Percentiles rank a stretch among this genome's conserved stretches.
These are phyloP conservation scores for Starmerella riodocensis DNA, from an alignment of 805 yeast species.

Conservation along the genomic window DNA sequence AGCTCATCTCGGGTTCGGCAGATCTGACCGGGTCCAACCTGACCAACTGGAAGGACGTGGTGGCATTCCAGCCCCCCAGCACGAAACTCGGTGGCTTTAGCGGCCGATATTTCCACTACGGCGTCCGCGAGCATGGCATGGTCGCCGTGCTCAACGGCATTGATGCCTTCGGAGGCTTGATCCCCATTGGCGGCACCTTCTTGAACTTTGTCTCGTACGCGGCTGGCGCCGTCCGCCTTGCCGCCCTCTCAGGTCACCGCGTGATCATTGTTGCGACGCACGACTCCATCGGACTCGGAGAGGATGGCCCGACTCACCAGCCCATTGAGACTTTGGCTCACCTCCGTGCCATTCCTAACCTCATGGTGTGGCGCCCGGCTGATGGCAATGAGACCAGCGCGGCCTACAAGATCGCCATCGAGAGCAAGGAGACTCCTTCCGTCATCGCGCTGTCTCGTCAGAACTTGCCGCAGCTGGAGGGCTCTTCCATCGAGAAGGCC, in stretches of 20 bases:
- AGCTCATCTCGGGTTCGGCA: conserved; percentile 94
- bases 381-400: conserved; percentile 42
- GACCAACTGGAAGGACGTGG: conserved; percentile 72
- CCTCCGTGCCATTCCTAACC: conserved; percentile 40
- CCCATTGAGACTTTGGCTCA: conserved; percentile 41
- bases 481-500: conserved; percentile 84
- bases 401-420: conserved; percentile 46
- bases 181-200: conserved; percentile 95
- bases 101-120: conserved; percentile 93
- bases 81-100: conserved; percentile 69
- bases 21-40: conserved; percentile 94
- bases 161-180: conserved; percentile 73
- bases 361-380: conserved; percentile 40
- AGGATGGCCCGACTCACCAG: conserved; percentile 48
- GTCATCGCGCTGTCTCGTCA: conserved; percentile 67
- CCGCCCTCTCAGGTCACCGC: conserved; percentile 36
- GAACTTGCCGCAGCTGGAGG: conserved; percentile 79
- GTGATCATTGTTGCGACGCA: conserved; percentile 43
- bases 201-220: conserved; percentile 68
- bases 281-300: conserved; percentile 47
- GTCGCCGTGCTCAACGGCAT: conserved; percentile 98
- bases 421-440: conserved; percentile 48
- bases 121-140: conserved; percentile 99
- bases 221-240: conserved; percentile 40
- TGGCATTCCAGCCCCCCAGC: conserved; percentile 83